A percentile compares a stretch with the other conserved stretches of the same genome.
Conservation (phyloP, 2,329 filamentous ascomycete species). For the Penicillium paneum region DNA sequence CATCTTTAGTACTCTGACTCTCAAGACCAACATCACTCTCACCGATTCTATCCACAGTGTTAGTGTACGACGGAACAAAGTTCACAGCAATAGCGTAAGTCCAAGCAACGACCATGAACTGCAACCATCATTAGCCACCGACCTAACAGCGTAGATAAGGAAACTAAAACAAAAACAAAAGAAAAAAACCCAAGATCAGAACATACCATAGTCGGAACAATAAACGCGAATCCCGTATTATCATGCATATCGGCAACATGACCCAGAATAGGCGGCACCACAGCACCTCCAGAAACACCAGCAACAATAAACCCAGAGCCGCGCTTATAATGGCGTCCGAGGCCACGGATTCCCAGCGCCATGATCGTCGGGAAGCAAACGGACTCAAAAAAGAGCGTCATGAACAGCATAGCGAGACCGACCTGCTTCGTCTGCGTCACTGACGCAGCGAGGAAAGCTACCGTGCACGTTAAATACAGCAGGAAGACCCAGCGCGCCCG, state of each 20-base stretch:
- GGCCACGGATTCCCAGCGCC: conserved; percentile 70
- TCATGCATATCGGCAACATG: conserved; percentile 63
- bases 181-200: conserved; percentile 11
- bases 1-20: conserved; percentile 17
- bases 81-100: conserved; percentile 62
- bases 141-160: conserved; percentile 18
- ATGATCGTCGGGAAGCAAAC: conserved; percentile 82
- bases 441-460: conserved; percentile 56
- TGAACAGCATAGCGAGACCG: conserved; percentile 56
- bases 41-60: conserved; percentile 58
- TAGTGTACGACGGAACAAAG: conserved; percentile 62
- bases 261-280: conserved; percentile 69
- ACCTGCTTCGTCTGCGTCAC: conserved; percentile 49
- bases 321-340: conserved; percentile 73
- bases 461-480: conserved; percentile 61
- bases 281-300: conserved; percentile 69
- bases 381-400: conserved; percentile 78
- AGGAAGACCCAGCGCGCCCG: conserved; percentile 70
- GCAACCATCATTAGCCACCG: conserved; percentile 1
- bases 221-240: conserved; percentile 61
- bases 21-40: conserved; percentile 46
- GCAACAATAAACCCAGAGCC: conserved; percentile 70
- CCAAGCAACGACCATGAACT: conserved; percentile 57
- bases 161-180: conserved; percentile 30
- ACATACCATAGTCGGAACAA: conserved; percentile 58